Percentiles rank a stretch among this genome's conserved stretches.
phyloP scores from a whole-genome alignment of 2,329 filamentous ascomycete genomes.

The Immersiporthe knoxdaviesiana region DNA sequence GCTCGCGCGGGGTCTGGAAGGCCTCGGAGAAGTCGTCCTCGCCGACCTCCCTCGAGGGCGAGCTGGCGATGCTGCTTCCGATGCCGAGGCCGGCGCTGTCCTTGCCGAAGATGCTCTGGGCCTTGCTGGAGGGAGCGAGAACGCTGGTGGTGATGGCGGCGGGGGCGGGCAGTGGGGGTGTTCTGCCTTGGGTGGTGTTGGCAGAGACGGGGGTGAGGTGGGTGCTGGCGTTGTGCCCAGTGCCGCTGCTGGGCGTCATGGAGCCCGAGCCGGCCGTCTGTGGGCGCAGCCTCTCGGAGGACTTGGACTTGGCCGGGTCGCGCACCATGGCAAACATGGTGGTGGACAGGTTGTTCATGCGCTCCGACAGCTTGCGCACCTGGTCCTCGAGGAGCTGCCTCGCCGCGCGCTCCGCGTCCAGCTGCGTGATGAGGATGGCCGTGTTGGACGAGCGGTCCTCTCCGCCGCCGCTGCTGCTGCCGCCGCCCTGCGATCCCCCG shows the following conservation, averaged over 20 bases:
- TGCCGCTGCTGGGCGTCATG: constrained; percentile 31
- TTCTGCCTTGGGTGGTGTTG: constrained; percentile 17
- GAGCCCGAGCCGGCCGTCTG: constrained; percentile 23
- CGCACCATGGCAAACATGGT: constrained; percentile 45
- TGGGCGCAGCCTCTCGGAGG: constrained; percentile 35
- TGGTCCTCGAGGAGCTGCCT: constrained; percentile 59
- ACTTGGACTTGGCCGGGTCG: constrained; percentile 41
- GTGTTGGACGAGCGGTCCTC: constrained; percentile 49
- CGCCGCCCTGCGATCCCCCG: constrained; percentile 28
- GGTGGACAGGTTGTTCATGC: constrained; percentile 51
- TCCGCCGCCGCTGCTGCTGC: constrained; percentile 34
- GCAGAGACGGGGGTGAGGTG: constrained; percentile 24
- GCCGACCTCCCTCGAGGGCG: constrained; percentile 37
- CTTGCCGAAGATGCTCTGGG: constrained; percentile 39
- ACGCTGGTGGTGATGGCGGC: constrained; percentile 14
- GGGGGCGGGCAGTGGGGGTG: not conserved
- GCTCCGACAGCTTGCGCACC: constrained; percentile 56
- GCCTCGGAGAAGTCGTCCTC: constrained; percentile 47
- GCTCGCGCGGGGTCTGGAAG: constrained; percentile 57
- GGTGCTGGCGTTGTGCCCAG: constrained; percentile 3
- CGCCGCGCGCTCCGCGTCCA: constrained; percentile 60
- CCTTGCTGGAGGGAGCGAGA: constrained; percentile 30
- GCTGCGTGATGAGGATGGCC: constrained; percentile 52
- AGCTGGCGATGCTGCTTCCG: constrained; percentile 19
- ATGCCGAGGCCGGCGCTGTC: constrained; percentile 39